These are phyloP conservation scores for Mucor sp. DNA, from an alignment of 371 early-diverging fungal species.

Conservation along the genomic window DNA sequence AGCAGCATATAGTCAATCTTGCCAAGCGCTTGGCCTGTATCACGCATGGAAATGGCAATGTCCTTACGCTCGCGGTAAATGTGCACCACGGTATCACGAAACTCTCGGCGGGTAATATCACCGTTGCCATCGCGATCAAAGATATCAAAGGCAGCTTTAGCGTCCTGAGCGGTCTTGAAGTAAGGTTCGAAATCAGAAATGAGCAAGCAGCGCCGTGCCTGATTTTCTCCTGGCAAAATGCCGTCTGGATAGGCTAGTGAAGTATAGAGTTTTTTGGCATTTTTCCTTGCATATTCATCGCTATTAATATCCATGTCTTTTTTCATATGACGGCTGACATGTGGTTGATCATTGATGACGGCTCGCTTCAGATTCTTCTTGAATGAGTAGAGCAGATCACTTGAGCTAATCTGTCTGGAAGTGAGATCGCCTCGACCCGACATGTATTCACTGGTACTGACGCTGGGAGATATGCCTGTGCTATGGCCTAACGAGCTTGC, in stretches of 20 bases:
- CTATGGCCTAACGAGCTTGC: background rate
- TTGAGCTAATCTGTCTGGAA: background rate
- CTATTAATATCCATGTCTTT: conserved; percentile 32
- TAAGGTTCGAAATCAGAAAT: conserved; percentile 56
- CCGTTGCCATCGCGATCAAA: conserved; percentile 74
- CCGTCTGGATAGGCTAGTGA: conserved; percentile 29
- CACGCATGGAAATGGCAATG: conserved; percentile 55
- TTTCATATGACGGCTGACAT: conserved; percentile 5
- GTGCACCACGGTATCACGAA: conserved; percentile 58
- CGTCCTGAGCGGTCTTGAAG: conserved; percentile 55
- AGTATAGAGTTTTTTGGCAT: conserved; percentile 33
- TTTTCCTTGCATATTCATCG: conserved; percentile 30
- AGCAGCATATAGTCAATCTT: conserved; percentile 65
- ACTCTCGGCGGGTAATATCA: conserved; percentile 64
- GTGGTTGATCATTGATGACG: conserved; percentile 31
- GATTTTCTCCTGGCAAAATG: conserved; percentile 11
- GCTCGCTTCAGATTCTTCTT: conserved; percentile 28
- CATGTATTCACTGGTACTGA: background rate
- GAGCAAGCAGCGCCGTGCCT: conserved; percentile 25
- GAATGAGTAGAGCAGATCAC: conserved; percentile 21
- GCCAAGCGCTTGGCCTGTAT: conserved; percentile 64
- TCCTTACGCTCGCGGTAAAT: conserved; percentile 66
- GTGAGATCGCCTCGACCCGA: background rate
- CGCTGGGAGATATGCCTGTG: background rate
- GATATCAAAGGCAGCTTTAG: conserved; percentile 59